These are phyloP conservation scores for Excoecaria agallocha DNA, from an alignment of 345 rosid genomes.

Conservation along the genomic window DNA sequence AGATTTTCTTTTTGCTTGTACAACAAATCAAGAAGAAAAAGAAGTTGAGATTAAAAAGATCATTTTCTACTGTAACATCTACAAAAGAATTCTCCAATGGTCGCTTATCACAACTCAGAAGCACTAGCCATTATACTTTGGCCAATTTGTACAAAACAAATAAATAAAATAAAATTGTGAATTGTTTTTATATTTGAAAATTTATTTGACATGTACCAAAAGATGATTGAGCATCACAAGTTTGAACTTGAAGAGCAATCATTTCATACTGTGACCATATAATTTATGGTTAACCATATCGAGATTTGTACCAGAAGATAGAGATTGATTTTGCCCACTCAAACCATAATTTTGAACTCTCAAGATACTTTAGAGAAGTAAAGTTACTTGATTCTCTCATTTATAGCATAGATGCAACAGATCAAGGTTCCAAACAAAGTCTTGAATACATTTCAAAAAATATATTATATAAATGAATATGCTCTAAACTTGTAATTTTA, in stretches of 20 bases:
- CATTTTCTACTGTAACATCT: not conserved
- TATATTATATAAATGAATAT: not conserved
- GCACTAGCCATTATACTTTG: too few species aligned
- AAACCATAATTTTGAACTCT: not conserved
- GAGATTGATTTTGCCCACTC: not conserved
- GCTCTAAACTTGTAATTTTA: not conserved
- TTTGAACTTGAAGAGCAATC: not conserved
- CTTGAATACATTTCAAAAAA: not conserved
- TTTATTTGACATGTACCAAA: too few species aligned
- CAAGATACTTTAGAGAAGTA: not conserved
- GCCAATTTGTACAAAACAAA: too few species aligned
- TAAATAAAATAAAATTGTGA: too few species aligned
- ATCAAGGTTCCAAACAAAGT: not conserved
- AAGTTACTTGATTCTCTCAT: not conserved
- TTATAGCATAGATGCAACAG: not conserved
- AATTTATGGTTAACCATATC: not conserved
- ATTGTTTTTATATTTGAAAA: too few species aligned
- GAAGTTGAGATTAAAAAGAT: not conserved
- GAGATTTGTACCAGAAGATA: not conserved
- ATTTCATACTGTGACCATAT: not conserved
- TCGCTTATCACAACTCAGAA: too few species aligned
- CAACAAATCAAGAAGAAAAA: conserved; percentile 1
- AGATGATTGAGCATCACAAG: too few species aligned
- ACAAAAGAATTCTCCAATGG: too few species aligned
- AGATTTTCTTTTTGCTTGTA: conserved; percentile 80